A percentile compares a stretch with the other conserved stretches of the same genome.
Conservation (phyloP, 495 filamentous ascomycete species). For the Daldinia caldariorum region DNA sequence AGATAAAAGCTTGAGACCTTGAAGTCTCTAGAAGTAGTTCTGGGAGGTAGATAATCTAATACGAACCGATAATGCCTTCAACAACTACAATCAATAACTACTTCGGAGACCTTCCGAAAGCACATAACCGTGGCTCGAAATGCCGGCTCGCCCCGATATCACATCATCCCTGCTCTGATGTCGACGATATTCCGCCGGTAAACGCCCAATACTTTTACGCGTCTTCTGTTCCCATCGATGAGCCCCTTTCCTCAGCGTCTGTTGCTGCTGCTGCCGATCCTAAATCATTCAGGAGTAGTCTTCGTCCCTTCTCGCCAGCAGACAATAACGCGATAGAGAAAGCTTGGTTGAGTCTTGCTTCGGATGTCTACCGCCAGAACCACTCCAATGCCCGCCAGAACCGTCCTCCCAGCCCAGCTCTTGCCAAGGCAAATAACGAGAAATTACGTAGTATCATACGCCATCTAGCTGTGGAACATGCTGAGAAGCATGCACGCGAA, state of each 20-base stretch:
- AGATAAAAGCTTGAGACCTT: slow-evolving; percentile 2
- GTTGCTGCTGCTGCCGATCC: slow-evolving; percentile 62
- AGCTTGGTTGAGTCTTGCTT: slow-evolving; percentile 69
- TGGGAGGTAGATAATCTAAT: slow-evolving; percentile 38
- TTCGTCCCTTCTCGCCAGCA: slow-evolving; percentile 78
- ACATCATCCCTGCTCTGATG: slow-evolving; percentile 42
- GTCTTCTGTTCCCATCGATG: slow-evolving; percentile 80
- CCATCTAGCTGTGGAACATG: slow-evolving; percentile 50
- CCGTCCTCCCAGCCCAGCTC: slow-evolving; percentile 44
- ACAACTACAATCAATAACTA: slow-evolving; percentile 31
- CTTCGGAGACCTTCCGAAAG: slow-evolving; percentile 36
- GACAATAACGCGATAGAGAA: slow-evolving; percentile 79
- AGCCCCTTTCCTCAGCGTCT: slow-evolving; percentile 77
- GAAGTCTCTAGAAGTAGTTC: slow-evolving; percentile 11
- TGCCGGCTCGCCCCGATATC: slow-evolving; percentile 56
- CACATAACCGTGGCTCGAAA: slow-evolving; percentile 52
- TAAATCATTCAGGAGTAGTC: slow-evolving; percentile 62
- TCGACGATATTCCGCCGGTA: slow-evolving; percentile 62
- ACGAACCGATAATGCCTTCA: slow-evolving; percentile 39
- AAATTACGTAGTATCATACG: slow-evolving; percentile 59
- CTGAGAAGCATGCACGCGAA: slow-evolving; percentile 47
- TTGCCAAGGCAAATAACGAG: slow-evolving; percentile 51
- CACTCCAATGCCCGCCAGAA: slow-evolving; percentile 49
- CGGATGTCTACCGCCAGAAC: slow-evolving; percentile 56
- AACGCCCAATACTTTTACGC: slow-evolving; percentile 84